A percentile compares a stretch with the other conserved stretches of the same genome.
Conservation (phyloP, 495 filamentous ascomycete species). For the Penicillium simplicissimum region DNA sequence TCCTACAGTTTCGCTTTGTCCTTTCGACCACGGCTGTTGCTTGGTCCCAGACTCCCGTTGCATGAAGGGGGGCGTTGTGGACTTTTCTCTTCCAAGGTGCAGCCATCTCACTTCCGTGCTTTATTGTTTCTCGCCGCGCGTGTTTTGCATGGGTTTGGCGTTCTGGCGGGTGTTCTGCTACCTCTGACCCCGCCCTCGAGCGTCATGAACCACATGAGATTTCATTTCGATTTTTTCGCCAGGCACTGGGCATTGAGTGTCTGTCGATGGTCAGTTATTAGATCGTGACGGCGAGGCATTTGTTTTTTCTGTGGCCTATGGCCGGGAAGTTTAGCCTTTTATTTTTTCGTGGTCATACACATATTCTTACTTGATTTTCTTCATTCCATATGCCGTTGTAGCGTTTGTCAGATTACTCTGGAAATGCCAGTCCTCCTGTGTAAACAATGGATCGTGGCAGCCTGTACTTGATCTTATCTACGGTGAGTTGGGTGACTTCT, state of each 20-base stretch:
- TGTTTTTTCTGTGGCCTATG: neutral
- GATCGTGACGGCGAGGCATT: neutral
- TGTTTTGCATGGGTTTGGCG: conserved; percentile 19
- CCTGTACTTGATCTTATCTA: too few relatives aligned
- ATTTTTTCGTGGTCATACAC: neutral
- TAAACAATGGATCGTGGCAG: too few relatives aligned
- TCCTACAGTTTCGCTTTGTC: neutral
- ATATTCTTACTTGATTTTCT: neutral
- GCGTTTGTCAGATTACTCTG: neutral
- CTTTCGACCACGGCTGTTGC: neutral
- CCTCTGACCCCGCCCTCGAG: neutral
- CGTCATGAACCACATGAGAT: conserved; percentile 8
- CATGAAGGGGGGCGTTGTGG: conserved; percentile 18
- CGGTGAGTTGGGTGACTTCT: too few relatives aligned
- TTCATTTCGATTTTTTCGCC: conserved; percentile 13
- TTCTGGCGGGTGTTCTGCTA: conserved; percentile 9
- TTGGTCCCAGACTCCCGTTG: conserved; percentile 10
- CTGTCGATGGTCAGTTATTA: neutral
- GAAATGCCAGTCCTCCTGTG: too few relatives aligned
- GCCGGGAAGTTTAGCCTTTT: neutral
- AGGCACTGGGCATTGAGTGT: neutral
- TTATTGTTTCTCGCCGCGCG: conserved; percentile 1
- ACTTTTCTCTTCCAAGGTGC: neutral
- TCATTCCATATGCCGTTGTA: neutral
- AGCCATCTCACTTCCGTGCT: conserved; percentile 4